Conservation (phyloP, 441 rosid genomes). For the Kokia cookei region DNA sequence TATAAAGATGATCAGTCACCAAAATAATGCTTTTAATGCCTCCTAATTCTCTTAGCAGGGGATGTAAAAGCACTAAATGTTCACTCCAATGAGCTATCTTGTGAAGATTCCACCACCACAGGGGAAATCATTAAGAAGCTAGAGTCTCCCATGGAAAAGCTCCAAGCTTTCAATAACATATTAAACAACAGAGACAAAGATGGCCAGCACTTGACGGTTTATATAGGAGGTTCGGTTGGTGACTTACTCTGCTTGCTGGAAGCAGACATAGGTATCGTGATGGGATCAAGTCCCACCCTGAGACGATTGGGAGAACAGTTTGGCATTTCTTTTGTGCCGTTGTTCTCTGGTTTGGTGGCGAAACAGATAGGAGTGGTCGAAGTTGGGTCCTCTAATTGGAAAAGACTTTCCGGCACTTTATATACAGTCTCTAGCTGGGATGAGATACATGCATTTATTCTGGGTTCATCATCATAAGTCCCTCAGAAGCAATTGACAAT, state of each 20-base stretch:
- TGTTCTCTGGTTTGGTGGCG: constrained; percentile 28
- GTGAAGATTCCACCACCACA: constrained; percentile 25
- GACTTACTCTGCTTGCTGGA: constrained; percentile 41
- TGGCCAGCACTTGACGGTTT: constrained; percentile 22
- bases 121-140: constrained; percentile 30
- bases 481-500: constrained; percentile 4
- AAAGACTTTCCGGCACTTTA: constrained; percentile 19
- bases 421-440: constrained; percentile 40
- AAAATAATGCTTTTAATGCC: not conserved
- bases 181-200: constrained; percentile 13
- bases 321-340: constrained; percentile 31
- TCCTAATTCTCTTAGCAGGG: constrained; percentile 17
- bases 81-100: constrained; percentile 32
- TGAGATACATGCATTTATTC: constrained; percentile 32
- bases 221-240: constrained; percentile 28
- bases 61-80: constrained; percentile 20
- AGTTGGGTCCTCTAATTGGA: constrained; percentile 15
- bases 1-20: not conserved
- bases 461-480: constrained; percentile 18
- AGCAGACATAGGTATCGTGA: constrained; percentile 36
- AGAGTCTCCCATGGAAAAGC: constrained; percentile 34
- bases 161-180: constrained; percentile 24
- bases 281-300: constrained; percentile 30
- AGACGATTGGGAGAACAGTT: constrained; percentile 28
- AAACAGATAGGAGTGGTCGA: constrained; percentile 25